phyloP scores from a whole-genome alignment of 768 basidiomycete genomes.

The Pulveroboletus ravenelii region DNA sequence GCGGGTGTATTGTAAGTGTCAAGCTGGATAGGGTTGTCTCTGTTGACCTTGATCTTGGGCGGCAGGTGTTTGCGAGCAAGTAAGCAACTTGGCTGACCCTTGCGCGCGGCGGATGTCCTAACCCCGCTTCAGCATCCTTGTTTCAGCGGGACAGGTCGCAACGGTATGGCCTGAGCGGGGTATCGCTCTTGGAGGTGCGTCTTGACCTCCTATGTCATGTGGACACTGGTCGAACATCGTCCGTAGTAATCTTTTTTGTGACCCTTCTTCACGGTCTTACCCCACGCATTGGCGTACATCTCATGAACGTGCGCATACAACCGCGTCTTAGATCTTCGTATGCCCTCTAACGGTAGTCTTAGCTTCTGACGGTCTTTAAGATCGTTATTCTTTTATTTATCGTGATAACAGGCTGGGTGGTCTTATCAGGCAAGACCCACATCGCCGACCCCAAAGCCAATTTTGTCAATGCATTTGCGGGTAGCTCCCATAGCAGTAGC shows the following conservation, averaged over 20 bases:
- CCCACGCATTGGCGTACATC: slow-evolving; percentile 41
- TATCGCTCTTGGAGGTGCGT: slow-evolving; percentile 51
- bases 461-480: slow-evolving; percentile 54
- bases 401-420: slow-evolving; percentile 55
- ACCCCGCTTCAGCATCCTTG: slow-evolving; percentile 38
- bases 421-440: slow-evolving; percentile 53
- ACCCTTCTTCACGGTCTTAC: slow-evolving; percentile 49
- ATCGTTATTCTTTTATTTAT: slow-evolving; percentile 50
- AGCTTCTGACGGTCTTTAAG: slow-evolving; percentile 51
- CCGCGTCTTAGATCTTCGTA: neutral
- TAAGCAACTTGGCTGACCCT: slow-evolving; percentile 3
- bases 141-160: slow-evolving; percentile 38
- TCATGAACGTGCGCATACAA: slow-evolving; percentile 48
- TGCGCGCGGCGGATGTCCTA: too few relatives aligned
- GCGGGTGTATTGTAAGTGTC: slow-evolving; percentile 45
- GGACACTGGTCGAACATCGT: neutral
- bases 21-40: neutral
- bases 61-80: slow-evolving; percentile 34
- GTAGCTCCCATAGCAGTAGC: slow-evolving; percentile 49
- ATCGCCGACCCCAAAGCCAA: slow-evolving; percentile 52
- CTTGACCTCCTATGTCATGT: too few relatives aligned
- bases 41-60: neutral
- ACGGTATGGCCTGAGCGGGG: slow-evolving; percentile 51
- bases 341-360: slow-evolving; percentile 8
- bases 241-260: slow-evolving; percentile 45